phyloP scores from a whole-genome alignment of 163 green algal genomes.

The Chlamydomonas reinhardtii region DNA sequence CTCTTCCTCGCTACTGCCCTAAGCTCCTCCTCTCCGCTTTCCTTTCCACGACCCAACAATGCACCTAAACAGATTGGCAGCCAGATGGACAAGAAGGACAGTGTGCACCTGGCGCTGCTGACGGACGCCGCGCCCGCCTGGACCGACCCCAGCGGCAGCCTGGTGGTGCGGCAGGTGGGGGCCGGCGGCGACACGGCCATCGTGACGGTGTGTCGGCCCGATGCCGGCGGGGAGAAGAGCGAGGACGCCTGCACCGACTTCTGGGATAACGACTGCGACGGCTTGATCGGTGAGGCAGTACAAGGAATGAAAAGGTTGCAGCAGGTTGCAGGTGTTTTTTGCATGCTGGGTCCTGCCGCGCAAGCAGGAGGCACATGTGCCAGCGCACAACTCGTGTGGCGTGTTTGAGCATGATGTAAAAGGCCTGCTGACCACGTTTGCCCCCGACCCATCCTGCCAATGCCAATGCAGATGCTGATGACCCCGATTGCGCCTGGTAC shows the following conservation, averaged over 20 bases:
- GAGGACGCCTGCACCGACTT: slow-evolving; percentile 39
- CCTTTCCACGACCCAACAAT: too few relatives aligned
- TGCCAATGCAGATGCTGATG: neutral
- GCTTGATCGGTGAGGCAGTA: slow-evolving; percentile 10
- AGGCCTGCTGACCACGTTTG: too few relatives aligned
- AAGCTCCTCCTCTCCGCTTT: too few relatives aligned
- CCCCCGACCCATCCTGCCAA: too few relatives aligned
- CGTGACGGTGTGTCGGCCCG: slow-evolving; percentile 27
- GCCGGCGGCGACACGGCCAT: neutral
- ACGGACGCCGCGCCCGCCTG: neutral
- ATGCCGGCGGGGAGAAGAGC: neutral
- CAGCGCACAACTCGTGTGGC: neutral
- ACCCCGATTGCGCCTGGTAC: neutral
- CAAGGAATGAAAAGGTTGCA: too few relatives aligned
- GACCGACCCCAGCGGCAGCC: slow-evolving; percentile 4
- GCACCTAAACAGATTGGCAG: neutral
- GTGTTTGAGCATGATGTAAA: neutral
- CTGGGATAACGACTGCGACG: slow-evolving; percentile 46
- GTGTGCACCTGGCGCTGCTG: slow-evolving; percentile 8
- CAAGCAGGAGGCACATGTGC: too few relatives aligned
- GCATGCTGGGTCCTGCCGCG: too few relatives aligned
- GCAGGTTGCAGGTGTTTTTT: too few relatives aligned
- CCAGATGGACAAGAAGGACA: slow-evolving; percentile 17
- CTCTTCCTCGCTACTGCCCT: too few relatives aligned
- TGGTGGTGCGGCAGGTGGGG: slow-evolving; percentile 34